Conservation (phyloP, 2,329 filamentous ascomycete genomes). For the Scolecobasidium constrictum region DNA sequence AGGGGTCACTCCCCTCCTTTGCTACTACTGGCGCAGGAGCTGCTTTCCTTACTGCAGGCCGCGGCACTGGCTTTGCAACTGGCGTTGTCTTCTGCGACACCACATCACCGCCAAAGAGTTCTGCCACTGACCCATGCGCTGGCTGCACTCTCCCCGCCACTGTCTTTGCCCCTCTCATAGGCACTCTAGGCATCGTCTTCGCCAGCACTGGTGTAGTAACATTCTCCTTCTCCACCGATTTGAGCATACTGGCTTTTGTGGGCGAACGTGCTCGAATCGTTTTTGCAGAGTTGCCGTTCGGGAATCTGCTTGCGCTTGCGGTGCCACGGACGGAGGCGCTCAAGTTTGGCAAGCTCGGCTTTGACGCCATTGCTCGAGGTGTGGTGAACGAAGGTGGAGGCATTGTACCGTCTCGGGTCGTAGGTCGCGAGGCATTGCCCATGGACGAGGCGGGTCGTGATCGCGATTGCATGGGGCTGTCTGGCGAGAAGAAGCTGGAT, state of each 20-base stretch:
- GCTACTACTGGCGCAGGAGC: not conserved
- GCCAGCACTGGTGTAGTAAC: slow-evolving; percentile 16
- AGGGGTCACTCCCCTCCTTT: slow-evolving; percentile 1
- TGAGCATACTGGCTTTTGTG: slow-evolving; percentile 6
- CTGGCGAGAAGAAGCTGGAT: slow-evolving; percentile 61
- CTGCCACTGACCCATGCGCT: not conserved
- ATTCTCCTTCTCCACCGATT: not conserved
- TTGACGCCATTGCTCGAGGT: not conserved
- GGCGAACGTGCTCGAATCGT: slow-evolving; percentile 5
- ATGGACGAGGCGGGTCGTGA: slow-evolving; percentile 52
- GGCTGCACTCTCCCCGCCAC: slow-evolving; percentile 6
- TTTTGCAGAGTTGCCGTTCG: slow-evolving; percentile 20
- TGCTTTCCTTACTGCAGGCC: not conserved
- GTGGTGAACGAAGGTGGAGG: not conserved
- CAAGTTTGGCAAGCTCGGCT: not conserved
- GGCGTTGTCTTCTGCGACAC: slow-evolving; percentile 10
- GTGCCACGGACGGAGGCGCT: not conserved
- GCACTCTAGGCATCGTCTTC: slow-evolving; percentile 15
- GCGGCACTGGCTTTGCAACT: not conserved
- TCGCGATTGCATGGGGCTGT: slow-evolving; percentile 51
- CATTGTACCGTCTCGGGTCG: slow-evolving; percentile 13
- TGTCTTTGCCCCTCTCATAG: slow-evolving; percentile 5
- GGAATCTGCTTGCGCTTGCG: slow-evolving; percentile 15
- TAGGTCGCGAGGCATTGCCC: slow-evolving; percentile 33
- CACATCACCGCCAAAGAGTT: not conserved